Conservation (phyloP, 2,329 filamentous ascomycete species). For the Colletotrichum lindemuthianum region DNA sequence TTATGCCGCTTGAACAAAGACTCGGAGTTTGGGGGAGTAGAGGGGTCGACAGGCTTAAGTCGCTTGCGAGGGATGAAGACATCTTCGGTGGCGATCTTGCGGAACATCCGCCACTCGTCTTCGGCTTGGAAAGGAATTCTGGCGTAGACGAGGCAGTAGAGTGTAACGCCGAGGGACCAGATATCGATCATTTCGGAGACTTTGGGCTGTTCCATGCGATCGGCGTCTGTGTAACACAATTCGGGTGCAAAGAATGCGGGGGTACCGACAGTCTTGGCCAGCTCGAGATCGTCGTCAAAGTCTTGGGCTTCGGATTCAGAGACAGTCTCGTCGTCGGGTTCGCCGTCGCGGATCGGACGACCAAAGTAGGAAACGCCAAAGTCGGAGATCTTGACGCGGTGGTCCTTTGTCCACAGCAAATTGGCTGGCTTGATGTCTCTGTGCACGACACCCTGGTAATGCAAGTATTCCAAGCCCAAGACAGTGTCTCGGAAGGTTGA, state of each 20-base stretch:
- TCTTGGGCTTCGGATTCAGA: constrained; percentile 87
- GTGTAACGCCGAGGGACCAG: constrained; percentile 94
- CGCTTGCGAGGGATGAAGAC: constrained; percentile 86
- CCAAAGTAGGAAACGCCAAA: constrained; percentile 99
- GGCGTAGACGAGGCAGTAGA: constrained; percentile 95
- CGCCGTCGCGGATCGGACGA: constrained; percentile 83
- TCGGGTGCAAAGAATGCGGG: constrained; percentile 98
- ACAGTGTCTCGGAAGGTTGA: constrained; percentile 92
- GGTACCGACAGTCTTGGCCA: constrained; percentile 98
- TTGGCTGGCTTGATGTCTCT: constrained; percentile 92
- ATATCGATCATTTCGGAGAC: constrained; percentile 96
- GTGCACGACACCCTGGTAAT: constrained; percentile 86
- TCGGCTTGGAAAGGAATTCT: constrained; percentile 93
- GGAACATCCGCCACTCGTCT: constrained; percentile 92
- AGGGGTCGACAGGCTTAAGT: constrained; percentile 77
- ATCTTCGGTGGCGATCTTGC: constrained; percentile 90
- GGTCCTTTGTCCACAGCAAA: constrained; percentile 84
- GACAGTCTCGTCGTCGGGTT: constrained; percentile 77
- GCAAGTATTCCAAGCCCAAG: constrained; percentile 90
- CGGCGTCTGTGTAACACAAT: constrained; percentile 87
- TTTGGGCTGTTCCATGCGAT: constrained; percentile 71
- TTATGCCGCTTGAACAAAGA: constrained; percentile 68
- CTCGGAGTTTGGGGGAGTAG: constrained; percentile 63
- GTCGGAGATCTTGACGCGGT: constrained; percentile 96
- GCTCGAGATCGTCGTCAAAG: constrained; percentile 90